Evolutionary conservation across 202 grass and related monocot species (phyloP).

Genomic region (Brachypodium distachyon): DNA sequence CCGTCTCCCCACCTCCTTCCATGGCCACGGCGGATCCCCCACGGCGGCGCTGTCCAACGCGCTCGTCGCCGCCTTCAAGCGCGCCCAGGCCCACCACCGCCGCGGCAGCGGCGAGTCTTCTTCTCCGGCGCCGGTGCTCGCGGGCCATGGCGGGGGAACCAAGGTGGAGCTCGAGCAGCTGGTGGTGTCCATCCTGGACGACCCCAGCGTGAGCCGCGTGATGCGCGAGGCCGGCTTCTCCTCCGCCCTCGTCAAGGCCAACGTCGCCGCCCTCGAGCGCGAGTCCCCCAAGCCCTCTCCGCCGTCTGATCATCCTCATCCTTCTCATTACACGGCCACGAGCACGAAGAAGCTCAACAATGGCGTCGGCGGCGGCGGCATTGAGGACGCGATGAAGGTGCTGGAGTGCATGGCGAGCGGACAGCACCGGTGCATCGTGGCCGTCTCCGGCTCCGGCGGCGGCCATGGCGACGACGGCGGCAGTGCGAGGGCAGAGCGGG

Average conservation of each 20-base stretch:
- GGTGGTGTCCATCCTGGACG: constrained; percentile 87
- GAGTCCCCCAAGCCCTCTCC: no score
- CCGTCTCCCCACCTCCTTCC: constrained; percentile 54
- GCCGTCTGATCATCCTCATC: background rate
- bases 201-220: constrained; percentile 93
- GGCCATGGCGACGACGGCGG: no score
- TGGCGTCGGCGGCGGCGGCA: background rate
- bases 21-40: background rate
- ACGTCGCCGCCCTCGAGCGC: no score
- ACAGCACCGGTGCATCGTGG: constrained; percentile 38
- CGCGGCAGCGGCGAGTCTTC: constrained; percentile 42
- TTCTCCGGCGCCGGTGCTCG: constrained; percentile 34
- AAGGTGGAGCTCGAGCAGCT: constrained; percentile 90
- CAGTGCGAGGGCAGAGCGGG: constrained; percentile 36
- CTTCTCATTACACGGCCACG: no score
- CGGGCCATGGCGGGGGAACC: no score
- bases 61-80: constrained; percentile 82
- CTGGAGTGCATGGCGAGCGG: constrained; percentile 49
- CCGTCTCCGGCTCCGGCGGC: no score
- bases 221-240: constrained; percentile 95
- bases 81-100: constrained; percentile 76
- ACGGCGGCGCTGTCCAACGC: constrained; percentile 73
- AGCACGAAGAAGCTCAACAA: background rate
- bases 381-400: constrained; percentile 54
- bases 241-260: constrained; percentile 57